These are phyloP conservation scores for Parsonsia alboflavescens DNA, from an alignment of 257 asterid species.

Conservation along the genomic window DNA sequence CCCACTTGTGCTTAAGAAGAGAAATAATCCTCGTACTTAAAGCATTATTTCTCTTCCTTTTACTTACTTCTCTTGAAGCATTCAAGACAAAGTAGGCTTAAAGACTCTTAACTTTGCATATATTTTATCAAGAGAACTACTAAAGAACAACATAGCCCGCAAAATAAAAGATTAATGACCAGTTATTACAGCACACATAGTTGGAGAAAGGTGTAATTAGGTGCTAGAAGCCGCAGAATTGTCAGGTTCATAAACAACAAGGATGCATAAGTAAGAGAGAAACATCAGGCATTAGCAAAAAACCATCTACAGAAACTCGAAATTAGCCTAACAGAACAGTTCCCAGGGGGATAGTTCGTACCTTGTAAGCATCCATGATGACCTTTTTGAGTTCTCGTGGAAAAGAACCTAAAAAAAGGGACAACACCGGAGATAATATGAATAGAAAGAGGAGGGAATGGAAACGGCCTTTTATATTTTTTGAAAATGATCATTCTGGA, in stretches of 20 bases:
- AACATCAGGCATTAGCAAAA: slow-evolving; percentile 1
- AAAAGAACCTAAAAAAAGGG: slow-evolving; percentile 3
- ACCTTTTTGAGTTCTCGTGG: slow-evolving; percentile 3
- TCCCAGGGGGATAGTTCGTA: background rate
- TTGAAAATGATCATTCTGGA: background rate
- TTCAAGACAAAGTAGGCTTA: background rate
- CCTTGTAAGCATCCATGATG: slow-evolving; percentile 38
- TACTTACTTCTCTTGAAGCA: background rate
- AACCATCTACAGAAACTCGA: background rate
- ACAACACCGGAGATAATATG: background rate
- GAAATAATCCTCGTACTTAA: background rate
- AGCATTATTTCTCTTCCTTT: background rate
- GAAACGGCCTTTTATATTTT: slow-evolving; percentile 8
- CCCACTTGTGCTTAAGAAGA: background rate
- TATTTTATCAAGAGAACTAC: background rate
- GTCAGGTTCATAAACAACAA: background rate
- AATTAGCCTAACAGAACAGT: background rate
- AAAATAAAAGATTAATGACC: background rate
- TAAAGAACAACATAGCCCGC: background rate
- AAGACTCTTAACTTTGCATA: slow-evolving; percentile 3
- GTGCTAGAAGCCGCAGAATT: background rate
- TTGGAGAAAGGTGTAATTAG: background rate
- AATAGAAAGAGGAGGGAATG: slow-evolving; percentile 8
- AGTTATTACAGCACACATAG: background rate
- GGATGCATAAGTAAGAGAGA: background rate